Conservation (phyloP, 2,329 filamentous ascomycete genomes). For the Clonostachys rosea region DNA sequence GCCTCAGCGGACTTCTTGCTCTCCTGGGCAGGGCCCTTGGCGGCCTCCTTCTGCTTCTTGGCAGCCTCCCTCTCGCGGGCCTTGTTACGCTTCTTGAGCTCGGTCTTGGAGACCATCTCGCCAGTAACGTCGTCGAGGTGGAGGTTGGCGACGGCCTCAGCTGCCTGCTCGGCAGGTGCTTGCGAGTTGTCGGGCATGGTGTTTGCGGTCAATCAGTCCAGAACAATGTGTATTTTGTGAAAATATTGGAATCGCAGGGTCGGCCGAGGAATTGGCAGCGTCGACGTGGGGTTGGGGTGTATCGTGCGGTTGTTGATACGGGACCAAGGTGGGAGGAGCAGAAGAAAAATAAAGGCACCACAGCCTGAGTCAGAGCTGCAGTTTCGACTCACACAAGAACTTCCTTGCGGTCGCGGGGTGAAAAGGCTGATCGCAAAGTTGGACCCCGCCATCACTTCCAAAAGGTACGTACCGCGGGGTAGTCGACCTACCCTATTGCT, state of each 20-base stretch:
- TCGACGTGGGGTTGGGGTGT: no score
- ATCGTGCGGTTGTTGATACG: no score
- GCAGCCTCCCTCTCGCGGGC: conserved; percentile 79
- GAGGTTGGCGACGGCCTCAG: conserved; percentile 64
- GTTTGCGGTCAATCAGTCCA: neutral
- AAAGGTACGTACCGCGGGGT: conserved; percentile 5
- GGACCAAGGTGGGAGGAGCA: no score
- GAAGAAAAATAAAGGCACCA: no score
- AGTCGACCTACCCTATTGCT: neutral
- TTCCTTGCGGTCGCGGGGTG: no score
- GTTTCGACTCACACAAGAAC: no score
- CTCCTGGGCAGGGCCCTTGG: conserved; percentile 61
- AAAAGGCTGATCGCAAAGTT: no score
- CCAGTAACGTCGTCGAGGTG: conserved; percentile 91
- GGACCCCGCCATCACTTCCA: no score
- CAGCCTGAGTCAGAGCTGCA: no score
- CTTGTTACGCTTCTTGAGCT: conserved; percentile 96
- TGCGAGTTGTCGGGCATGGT: conserved; percentile 22
- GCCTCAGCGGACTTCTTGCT: conserved; percentile 54
- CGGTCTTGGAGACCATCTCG: conserved; percentile 77
- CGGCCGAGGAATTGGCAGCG: no score
- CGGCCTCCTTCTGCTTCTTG: conserved; percentile 81
- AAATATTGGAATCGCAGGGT: no score
- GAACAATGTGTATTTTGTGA: no score
- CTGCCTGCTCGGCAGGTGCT: conserved; percentile 32